These are phyloP conservation scores for Stenocarpella maydis DNA, from an alignment of 2,329 filamentous ascomycete species.

Conservation along the genomic window DNA sequence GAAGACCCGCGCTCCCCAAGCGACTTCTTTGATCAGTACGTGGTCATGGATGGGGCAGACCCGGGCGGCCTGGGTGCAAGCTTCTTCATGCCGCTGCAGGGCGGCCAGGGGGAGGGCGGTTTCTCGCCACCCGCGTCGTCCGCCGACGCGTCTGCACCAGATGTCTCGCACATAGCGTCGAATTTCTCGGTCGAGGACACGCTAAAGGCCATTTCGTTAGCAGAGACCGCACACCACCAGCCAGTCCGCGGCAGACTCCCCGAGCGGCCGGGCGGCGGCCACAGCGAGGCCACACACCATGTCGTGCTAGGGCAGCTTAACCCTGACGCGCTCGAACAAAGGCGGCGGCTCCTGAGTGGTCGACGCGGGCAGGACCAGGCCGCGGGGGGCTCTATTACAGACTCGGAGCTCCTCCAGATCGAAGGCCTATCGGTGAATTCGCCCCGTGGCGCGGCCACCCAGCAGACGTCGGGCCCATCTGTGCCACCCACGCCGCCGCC, in stretches of 20 bases:
- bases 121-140: constrained; percentile 30
- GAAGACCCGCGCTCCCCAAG: constrained; percentile 20
- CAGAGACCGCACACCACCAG: constrained; percentile 23
- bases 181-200: constrained; percentile 25
- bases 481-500: constrained; percentile 30
- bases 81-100: constrained; percentile 30
- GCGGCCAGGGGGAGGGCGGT: neutral
- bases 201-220: constrained; percentile 15
- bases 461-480: constrained; percentile 7
- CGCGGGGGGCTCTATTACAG: constrained; percentile 42
- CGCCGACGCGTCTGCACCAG: constrained; percentile 16
- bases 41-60: constrained; percentile 31
- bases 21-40: constrained; percentile 35
- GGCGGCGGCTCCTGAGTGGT: constrained; percentile 34
- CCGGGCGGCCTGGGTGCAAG: constrained; percentile 4
- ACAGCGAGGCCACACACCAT: constrained; percentile 30
- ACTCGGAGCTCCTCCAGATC: constrained; percentile 44
- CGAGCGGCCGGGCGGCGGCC: neutral
- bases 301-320: constrained; percentile 34
- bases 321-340: constrained; percentile 35
- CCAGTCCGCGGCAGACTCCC: constrained; percentile 6
- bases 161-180: constrained; percentile 22
- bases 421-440: constrained; percentile 45
- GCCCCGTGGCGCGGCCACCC: constrained; percentile 35
- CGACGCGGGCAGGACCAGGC: constrained; percentile 32